Evolutionary conservation across 2,329 filamentous ascomycete genomes (phyloP).

Genomic region (Fusarium nodosum): DNA sequence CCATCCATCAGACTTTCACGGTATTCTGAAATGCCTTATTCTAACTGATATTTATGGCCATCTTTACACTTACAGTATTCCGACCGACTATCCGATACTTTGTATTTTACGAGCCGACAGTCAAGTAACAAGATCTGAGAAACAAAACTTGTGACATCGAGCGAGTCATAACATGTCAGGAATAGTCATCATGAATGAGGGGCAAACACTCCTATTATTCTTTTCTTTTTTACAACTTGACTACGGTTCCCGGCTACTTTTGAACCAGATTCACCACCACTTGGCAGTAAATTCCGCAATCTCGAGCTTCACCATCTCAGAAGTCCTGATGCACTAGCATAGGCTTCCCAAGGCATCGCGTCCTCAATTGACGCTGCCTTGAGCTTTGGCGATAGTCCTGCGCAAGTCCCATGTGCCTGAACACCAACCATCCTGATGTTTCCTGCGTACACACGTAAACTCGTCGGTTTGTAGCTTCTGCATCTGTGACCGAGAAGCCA

Average conservation of each 20-base stretch:
- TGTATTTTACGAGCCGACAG: background rate
- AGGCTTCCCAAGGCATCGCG: constrained; percentile 39
- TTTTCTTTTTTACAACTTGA: constrained; percentile 42
- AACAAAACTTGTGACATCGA: background rate
- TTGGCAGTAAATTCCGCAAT: constrained; percentile 48
- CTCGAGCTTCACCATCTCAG: constrained; percentile 45
- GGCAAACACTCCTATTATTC: constrained; percentile 39
- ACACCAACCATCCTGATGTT: constrained; percentile 48
- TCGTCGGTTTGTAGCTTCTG: constrained; percentile 41
- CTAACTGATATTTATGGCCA: background rate
- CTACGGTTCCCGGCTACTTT: constrained; percentile 45
- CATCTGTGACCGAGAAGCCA: constrained; percentile 38
- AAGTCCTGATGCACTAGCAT: constrained; percentile 51
- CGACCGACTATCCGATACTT: too few relatives aligned
- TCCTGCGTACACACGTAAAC: constrained; percentile 40
- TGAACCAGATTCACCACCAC: constrained; percentile 47
- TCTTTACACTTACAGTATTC: background rate
- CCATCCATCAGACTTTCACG: background rate
- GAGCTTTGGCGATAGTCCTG: constrained; percentile 41
- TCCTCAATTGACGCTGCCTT: constrained; percentile 41
- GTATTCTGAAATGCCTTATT: background rate
- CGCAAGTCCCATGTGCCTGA: constrained; percentile 42
- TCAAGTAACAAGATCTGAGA: background rate
- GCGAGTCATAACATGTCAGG: background rate
- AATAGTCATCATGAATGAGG: constrained; percentile 33